phyloP scores from a whole-genome alignment of 1,284 basidiomycete genomes.

The Anthracocystis setariae region DNA sequence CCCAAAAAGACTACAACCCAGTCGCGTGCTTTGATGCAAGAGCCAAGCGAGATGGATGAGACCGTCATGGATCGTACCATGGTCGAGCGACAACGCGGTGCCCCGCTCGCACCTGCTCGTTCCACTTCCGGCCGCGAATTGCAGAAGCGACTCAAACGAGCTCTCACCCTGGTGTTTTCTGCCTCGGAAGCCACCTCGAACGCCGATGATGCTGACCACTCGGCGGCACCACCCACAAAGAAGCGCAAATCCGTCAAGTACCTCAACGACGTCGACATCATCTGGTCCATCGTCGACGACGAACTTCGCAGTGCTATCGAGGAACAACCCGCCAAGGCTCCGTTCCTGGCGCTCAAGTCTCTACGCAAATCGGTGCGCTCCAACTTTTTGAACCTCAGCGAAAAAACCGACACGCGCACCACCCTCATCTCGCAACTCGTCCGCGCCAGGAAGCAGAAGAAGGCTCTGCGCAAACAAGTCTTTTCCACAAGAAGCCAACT shows the following conservation, averaged over 20 bases:
- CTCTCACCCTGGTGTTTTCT: slow-evolving; percentile 41
- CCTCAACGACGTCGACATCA: slow-evolving; percentile 51
- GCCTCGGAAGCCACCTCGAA: slow-evolving; percentile 13
- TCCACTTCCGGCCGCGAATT: slow-evolving; percentile 23
- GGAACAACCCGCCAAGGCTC: slow-evolving; percentile 43
- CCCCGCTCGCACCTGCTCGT: slow-evolving; percentile 1
- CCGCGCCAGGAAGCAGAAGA: slow-evolving; percentile 36
- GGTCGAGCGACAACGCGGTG: slow-evolving; percentile 23
- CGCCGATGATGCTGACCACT: slow-evolving; percentile 13
- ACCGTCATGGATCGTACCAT: slow-evolving; percentile 36
- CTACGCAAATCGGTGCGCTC: slow-evolving; percentile 32
- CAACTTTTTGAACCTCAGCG: slow-evolving; percentile 37
- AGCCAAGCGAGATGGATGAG: slow-evolving; percentile 30
- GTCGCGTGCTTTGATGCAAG: slow-evolving; percentile 22
- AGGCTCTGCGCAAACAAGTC: slow-evolving; percentile 31
- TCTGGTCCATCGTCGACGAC: slow-evolving; percentile 49
- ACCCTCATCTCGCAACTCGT: slow-evolving; percentile 40
- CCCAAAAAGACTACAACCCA: slow-evolving; percentile 14
- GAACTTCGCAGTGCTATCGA: slow-evolving; percentile 42
- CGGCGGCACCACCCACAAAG: slow-evolving; percentile 2
- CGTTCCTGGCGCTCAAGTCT: slow-evolving; percentile 40
- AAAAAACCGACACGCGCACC: slow-evolving; percentile 40
- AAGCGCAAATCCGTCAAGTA: slow-evolving; percentile 39
- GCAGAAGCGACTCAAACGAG: slow-evolving; percentile 40
- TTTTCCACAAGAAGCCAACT: slow-evolving; percentile 29